Conservation (phyloP, 148 eudicot species). For the Rhododendron griersonianum region DNA sequence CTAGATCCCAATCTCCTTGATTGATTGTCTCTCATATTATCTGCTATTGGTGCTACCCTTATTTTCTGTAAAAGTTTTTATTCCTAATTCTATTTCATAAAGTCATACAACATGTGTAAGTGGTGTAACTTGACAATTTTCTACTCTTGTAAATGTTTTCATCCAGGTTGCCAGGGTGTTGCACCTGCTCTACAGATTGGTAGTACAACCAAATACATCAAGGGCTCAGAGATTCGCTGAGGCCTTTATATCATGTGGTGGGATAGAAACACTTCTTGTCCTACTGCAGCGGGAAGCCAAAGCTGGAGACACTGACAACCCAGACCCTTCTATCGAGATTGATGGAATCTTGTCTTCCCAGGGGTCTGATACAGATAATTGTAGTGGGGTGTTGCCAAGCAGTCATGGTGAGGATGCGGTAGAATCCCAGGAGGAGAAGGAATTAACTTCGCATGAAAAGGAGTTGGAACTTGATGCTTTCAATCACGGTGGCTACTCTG, state of each 20-base stretch:
- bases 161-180: slow-evolving; percentile 89
- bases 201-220: slow-evolving; percentile 89
- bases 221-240: slow-evolving; percentile 87
- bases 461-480: slow-evolving; percentile 29
- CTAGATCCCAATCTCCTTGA: neutral
- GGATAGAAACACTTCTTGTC: slow-evolving; percentile 95
- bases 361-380: slow-evolving; percentile 28
- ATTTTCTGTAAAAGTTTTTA: neutral
- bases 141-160: slow-evolving; percentile 13
- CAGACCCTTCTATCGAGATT: slow-evolving; percentile 36
- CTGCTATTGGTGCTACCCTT: neutral
- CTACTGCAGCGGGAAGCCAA: slow-evolving; percentile 90
- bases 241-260: slow-evolving; percentile 92
- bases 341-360: slow-evolving; percentile 22
- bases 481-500: slow-evolving; percentile 19
- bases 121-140: neutral
- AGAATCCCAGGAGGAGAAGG: slow-evolving; percentile 37
- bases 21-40: neutral
- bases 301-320: slow-evolving; percentile 55
- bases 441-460: slow-evolving; percentile 25
- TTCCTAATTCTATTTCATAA: neutral
- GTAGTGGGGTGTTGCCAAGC: slow-evolving; percentile 24
- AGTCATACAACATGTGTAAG: neutral
- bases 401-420: slow-evolving; percentile 22
- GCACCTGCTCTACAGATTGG: slow-evolving; percentile 89